phyloP scores from a whole-genome alignment of 2,329 filamentous ascomycete species.

The Sarocladium oryzae region DNA sequence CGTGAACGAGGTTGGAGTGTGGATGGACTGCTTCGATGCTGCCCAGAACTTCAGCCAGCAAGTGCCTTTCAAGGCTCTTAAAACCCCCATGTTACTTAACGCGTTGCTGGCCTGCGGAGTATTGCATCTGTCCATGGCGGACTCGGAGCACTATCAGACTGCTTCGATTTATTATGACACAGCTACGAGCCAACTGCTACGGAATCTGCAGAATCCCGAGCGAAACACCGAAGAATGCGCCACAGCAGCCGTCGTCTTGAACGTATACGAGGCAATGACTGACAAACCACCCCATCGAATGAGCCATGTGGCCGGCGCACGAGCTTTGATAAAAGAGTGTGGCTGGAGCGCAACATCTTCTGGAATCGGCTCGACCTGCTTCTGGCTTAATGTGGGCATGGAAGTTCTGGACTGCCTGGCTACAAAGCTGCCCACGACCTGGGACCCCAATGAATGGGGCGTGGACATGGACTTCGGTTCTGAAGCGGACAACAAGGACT shows the following conservation, averaged over 20 bases:
- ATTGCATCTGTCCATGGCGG: conserved; percentile 68
- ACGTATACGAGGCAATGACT: conserved; percentile 91
- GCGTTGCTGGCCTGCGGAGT: conserved; percentile 85
- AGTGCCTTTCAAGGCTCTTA: conserved; percentile 75
- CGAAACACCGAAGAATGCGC: conserved; percentile 80
- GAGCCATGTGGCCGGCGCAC: conserved; percentile 81
- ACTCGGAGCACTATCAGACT: conserved; percentile 68
- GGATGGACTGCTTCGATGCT: conserved; percentile 90
- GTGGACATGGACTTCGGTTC: conserved; percentile 65
- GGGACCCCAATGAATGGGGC: conserved; percentile 88
- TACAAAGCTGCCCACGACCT: conserved; percentile 79
- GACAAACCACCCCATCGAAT: conserved; percentile 73
- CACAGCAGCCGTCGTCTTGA: conserved; percentile 78
- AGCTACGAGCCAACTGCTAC: conserved; percentile 71
- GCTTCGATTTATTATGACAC: conserved; percentile 80
- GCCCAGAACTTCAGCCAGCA: conserved; percentile 80
- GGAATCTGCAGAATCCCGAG: conserved; percentile 74
- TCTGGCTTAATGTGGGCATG: conserved; percentile 89
- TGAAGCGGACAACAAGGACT: conserved; percentile 38
- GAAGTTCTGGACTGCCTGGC: conserved; percentile 84
- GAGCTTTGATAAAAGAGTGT: conserved; percentile 82
- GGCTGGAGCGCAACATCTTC: conserved; percentile 75
- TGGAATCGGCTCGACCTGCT: conserved; percentile 80
- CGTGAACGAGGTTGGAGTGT: conserved; percentile 80
- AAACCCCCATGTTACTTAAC: conserved; percentile 82